Evolutionary conservation across 352 stramenopile genomes (phyloP), one percentile per base, ranked within the genome.

Genomic region (Pythium coloratum): DNA sequence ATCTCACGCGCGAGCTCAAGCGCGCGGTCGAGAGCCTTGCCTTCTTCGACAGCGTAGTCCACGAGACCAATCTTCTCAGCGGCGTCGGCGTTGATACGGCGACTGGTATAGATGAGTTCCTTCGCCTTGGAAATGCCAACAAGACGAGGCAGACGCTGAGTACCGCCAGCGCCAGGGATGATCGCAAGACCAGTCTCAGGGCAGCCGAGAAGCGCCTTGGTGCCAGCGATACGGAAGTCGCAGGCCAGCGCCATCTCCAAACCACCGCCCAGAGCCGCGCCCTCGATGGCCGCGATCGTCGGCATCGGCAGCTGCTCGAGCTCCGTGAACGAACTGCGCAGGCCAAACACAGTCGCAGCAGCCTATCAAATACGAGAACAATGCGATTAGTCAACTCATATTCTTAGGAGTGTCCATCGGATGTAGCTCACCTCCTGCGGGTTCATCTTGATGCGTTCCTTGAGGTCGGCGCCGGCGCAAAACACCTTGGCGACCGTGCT

Each of bases 101-200:
- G 81, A 42, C 84, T 94, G 6, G 92, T 98, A 71, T 95, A 98
- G 67, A 98, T 97, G 33, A 98, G 82, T 66, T 98, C 93, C 71
- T 98, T 98, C 10, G 94, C 94, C 71, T 94, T 94, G 20, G 91
- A 90, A 28, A 94, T 74, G 78, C 94, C 92, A 51, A 98, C 90
- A 3, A 98, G 72, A 36, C 95, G 89, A 42, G 95, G 89, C 4
- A 98, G 80, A 30, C 95, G 86, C 71, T 98, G 94, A 5, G 94
- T 98, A 6, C 94, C 95, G 51, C 95, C 95, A 32, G 94, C 94
- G 26, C 94, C 95, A 36, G 95, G 95, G 13, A 98, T 87, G 66
- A 98, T 98, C 0, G 88, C 95, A 10, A 98, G 76, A 13, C 80
- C 89, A 3, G 95, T 98, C 78, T 98, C 95, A 0, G 92, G 93